These are phyloP conservation scores for Fusarium drepaniforme DNA, from an alignment of 2,329 filamentous ascomycete species.

Conservation along the genomic window DNA sequence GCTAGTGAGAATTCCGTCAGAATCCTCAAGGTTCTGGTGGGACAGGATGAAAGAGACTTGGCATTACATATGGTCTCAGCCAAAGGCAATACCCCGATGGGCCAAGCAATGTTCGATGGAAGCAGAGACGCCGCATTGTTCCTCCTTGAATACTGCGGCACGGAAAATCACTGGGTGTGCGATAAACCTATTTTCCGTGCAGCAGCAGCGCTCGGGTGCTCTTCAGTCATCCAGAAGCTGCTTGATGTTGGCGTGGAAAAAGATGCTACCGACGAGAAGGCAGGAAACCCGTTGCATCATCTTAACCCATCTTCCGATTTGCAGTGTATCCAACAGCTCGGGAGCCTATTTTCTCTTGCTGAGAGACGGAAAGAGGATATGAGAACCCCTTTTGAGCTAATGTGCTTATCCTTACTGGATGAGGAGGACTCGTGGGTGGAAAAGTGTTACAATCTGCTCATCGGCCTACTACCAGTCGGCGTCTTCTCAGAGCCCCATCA, in stretches of 20 bases:
- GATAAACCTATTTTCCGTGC: not conserved
- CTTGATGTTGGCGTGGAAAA: not conserved
- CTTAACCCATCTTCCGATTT: not conserved
- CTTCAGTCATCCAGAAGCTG: not conserved
- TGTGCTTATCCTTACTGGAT: not conserved
- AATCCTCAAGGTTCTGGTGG: not conserved
- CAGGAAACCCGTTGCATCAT: not conserved
- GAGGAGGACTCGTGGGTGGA: not conserved
- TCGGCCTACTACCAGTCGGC: not conserved
- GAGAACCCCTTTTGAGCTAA: not conserved
- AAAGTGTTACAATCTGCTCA: not conserved
- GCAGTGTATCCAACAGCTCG: not conserved
- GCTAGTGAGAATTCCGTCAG: not conserved
- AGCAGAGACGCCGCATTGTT: not conserved
- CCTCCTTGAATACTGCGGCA: not conserved
- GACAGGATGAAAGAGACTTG: not conserved
- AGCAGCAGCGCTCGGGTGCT: not conserved
- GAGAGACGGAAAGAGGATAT: not conserved
- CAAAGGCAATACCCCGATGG: not conserved
- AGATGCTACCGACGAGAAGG: not conserved
- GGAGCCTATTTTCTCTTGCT: not conserved
- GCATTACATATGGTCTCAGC: not conserved
- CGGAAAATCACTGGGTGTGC: not conserved
- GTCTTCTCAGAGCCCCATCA: not conserved
- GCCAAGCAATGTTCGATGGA: not conserved